Evolutionary conservation across 306 rosid species (phyloP), one percentile per base, ranked within the genome.

Genomic region (Canavalia ensiformis): DNA sequence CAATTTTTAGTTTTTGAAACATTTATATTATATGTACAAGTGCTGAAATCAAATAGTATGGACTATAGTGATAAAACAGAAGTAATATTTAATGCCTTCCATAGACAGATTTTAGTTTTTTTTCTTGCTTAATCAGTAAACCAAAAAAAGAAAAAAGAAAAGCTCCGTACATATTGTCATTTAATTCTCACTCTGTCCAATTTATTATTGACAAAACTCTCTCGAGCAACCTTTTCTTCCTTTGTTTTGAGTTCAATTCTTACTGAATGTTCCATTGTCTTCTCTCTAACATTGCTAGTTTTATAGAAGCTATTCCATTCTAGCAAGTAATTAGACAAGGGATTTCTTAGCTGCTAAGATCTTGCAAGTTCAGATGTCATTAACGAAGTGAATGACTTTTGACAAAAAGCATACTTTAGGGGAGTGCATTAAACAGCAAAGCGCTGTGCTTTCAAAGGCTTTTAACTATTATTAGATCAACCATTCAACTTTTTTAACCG

Each of bases 311-410:
- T 28, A 46, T 45, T 68, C 18, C 37, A 41, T 55, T 42, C 31
- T 52, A 52, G 50, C 68, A 41, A 51, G 58, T 37, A 10, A 66
- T 68, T 73, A 79, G 49, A 33, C 63, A 37, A 37, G 51, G 41
- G 49, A 52, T 81, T 81, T 45, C 84, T 73, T 72, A 72, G 74
- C 49, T 63, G 44, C 64, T 50, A 71, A 80, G 84, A 11, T 74
- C 69, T 55, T 44, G 11, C 75, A 28, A 73, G 49, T 52, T 81
- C 28, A n/a, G 55, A 37, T 13, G 66, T 33, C 70, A 74, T 74
- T 29, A 74, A 74, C 28, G 8, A 60, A 74, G 76, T 81, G 85
- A 44, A 33, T 64, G 44, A 4, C 74, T 9, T 62, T 74, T 2
- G 63, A 74, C 59, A 73, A 64, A 49, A 73, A n/a, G 41, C 83